Conservation (phyloP, 768 basidiomycete genomes). For the Phylloporus rhodoxanthus region DNA sequence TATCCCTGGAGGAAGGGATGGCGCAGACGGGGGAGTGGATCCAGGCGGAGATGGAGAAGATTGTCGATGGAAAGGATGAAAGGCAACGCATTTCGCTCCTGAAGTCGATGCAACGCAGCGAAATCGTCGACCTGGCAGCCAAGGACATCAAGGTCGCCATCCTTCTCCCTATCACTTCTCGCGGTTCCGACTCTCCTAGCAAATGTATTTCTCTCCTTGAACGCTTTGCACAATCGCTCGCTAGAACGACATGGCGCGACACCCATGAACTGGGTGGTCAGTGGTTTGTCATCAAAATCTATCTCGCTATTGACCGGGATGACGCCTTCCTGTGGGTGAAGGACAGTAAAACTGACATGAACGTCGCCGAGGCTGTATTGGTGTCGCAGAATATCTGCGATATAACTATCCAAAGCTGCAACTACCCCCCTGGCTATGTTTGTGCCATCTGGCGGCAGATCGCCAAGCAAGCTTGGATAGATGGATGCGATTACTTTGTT, state of each 20-base stretch:
- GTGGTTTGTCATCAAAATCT: conserved; percentile 37
- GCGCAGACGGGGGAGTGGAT: conserved; percentile 45
- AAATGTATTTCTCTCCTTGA: conserved; percentile 40
- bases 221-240: conserved; percentile 40
- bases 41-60: conserved; percentile 29
- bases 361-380: conserved; percentile 36
- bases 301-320: conserved; percentile 49
- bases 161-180: conserved; percentile 54
- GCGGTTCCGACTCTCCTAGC: conserved; percentile 30
- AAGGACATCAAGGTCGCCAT: conserved; percentile 42
- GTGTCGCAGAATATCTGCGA: conserved; percentile 33
- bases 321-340: conserved; percentile 36
- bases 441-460: conserved; percentile 51
- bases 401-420: conserved; percentile 33
- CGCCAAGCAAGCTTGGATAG: conserved; percentile 43
- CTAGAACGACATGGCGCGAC: conserved; percentile 43
- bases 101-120: conserved; percentile 29
- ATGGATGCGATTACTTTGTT: conserved; percentile 45
- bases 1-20: conserved; percentile 45
- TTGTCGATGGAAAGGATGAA: conserved; percentile 5
- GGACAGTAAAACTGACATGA: conserved; percentile 11
- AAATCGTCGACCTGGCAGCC: conserved; percentile 34
- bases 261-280: conserved; percentile 26
- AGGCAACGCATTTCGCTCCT: conserved; percentile 15
- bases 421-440: conserved; percentile 41